Evolutionary conservation across 2,329 filamentous ascomycete genomes (phyloP).

Genomic region (Sporothrix brunneoviolacea): DNA sequence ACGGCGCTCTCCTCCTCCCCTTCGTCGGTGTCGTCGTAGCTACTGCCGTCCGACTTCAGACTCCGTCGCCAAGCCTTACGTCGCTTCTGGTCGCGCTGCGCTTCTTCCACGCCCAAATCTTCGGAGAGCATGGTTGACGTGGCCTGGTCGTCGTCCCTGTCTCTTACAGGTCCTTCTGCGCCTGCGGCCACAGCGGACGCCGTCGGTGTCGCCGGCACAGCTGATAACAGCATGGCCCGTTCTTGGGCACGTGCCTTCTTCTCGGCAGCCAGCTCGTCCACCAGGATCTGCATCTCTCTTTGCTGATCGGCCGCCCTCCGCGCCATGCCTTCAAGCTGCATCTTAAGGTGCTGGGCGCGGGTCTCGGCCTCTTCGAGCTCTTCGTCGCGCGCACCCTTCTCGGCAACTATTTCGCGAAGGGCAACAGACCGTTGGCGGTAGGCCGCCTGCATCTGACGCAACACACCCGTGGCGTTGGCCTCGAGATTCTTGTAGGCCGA

Average conservation of each 20-base stretch:
- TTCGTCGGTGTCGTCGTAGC: conserved; percentile 38
- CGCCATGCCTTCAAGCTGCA: conserved; percentile 55
- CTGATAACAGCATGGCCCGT: conserved; percentile 24
- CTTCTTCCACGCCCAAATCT: conserved; percentile 45
- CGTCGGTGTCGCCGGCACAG: conserved; percentile 10
- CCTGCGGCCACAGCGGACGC: background rate
- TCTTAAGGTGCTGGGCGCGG: conserved; percentile 46
- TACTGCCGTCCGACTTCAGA: conserved; percentile 35
- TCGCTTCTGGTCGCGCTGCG: conserved; percentile 36
- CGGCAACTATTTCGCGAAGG: conserved; percentile 45
- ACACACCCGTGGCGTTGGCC: conserved; percentile 47
- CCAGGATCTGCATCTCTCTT: conserved; percentile 36
- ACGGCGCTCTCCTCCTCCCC: conserved; percentile 45
- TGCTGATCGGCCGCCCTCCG: conserved; percentile 48
- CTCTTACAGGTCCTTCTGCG: background rate
- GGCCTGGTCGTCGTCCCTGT: conserved; percentile 8
- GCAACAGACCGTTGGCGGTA: conserved; percentile 48
- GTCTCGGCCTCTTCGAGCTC: conserved; percentile 51
- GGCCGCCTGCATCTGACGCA: conserved; percentile 51
- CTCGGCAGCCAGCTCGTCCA: conserved; percentile 43
- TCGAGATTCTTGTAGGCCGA: conserved; percentile 57
- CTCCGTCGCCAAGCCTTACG: conserved; percentile 25
- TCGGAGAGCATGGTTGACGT: conserved; percentile 34
- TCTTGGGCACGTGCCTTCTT: conserved; percentile 39
- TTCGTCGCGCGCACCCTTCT: conserved; percentile 47